Percentiles rank a stretch among this genome's conserved stretches.
Evolutionary conservation across 148 eudicot species (phyloP).

Genomic region (Gaultheria prostrata): DNA sequence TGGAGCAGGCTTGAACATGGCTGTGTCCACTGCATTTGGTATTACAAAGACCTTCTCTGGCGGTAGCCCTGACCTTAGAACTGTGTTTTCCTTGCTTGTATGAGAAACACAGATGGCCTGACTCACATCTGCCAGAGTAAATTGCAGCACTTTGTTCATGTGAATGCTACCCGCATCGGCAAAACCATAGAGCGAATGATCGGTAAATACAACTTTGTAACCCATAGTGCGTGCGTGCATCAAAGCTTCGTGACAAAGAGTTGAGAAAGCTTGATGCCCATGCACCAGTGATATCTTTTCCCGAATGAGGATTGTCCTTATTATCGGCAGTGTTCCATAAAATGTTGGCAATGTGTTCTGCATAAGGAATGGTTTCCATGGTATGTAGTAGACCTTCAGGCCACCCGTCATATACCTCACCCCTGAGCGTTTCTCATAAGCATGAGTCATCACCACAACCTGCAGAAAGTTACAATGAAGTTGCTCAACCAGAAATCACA

Average conservation of each 20-base stretch:
- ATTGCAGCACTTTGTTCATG: conserved; percentile 96
- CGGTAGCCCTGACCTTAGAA: conserved; percentile 82
- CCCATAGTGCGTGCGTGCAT: conserved; percentile 99
- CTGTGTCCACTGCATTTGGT: conserved; percentile 98
- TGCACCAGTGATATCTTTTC: conserved; percentile 89
- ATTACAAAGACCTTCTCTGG: conserved; percentile 89
- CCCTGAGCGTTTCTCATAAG: conserved; percentile 86
- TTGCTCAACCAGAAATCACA: conserved; percentile 9
- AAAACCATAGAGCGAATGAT: conserved; percentile 98
- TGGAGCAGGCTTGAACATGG: conserved; percentile 92
- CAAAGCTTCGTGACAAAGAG: conserved; percentile 93
- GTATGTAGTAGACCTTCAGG: conserved; percentile 84
- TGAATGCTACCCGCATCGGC: conserved; percentile 93
- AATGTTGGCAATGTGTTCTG: conserved; percentile 89
- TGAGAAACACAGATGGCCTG: conserved; percentile 97
- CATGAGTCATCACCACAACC: conserved; percentile 98
- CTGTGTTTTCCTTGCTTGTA: conserved; percentile 97
- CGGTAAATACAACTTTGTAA: conserved; percentile 90
- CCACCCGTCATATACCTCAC: conserved; percentile 96
- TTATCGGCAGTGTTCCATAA: conserved; percentile 84
- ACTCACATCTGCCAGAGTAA: conserved; percentile 86
- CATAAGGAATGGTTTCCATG: conserved; percentile 94
- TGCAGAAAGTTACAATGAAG: conserved; percentile 23
- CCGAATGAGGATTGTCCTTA: conserved; percentile 76
- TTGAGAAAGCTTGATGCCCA: conserved; percentile 99